These are phyloP conservation scores for Trichoderma reesei DNA, from an alignment of 495 filamentous ascomycete species.

Conservation along the genomic window DNA sequence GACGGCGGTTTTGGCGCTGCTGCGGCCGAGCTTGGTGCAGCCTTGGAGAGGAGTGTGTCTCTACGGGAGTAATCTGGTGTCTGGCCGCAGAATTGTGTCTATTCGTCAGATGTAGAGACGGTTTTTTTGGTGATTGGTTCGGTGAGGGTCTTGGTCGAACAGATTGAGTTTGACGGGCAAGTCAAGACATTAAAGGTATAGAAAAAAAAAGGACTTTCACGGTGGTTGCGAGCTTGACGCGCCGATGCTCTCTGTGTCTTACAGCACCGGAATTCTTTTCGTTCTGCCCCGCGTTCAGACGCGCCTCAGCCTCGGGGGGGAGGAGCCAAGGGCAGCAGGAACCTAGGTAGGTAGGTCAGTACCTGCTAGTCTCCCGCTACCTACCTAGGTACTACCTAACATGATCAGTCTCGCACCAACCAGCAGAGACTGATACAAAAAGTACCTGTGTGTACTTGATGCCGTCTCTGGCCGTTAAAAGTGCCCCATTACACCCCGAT, in stretches of 20 bases:
- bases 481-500: not conserved
- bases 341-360: no score
- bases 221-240: constrained; percentile 5
- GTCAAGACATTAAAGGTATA: no score
- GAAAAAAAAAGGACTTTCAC: not conserved
- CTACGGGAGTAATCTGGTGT: not conserved
- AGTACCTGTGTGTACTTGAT: not conserved
- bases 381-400: no score
- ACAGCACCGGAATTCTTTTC: not conserved
- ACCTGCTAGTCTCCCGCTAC: not conserved
- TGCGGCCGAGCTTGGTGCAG: not conserved
- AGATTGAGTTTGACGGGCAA: no score
- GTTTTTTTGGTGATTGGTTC: not conserved
- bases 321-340: no score
- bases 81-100: not conserved
- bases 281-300: not conserved
- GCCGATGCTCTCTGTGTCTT: not conserved
- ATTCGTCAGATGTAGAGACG: no score
- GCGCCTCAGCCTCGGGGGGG: not conserved
- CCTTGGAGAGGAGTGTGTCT: not conserved
- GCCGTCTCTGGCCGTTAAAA: not conserved
- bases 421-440: not conserved
- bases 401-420: not conserved
- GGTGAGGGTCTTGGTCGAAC: not conserved
- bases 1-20: not conserved